Base-by-base conservation (phyloP, 2,329 filamentous ascomycete genomes). In the Sarocladium kiliense region DNA sequence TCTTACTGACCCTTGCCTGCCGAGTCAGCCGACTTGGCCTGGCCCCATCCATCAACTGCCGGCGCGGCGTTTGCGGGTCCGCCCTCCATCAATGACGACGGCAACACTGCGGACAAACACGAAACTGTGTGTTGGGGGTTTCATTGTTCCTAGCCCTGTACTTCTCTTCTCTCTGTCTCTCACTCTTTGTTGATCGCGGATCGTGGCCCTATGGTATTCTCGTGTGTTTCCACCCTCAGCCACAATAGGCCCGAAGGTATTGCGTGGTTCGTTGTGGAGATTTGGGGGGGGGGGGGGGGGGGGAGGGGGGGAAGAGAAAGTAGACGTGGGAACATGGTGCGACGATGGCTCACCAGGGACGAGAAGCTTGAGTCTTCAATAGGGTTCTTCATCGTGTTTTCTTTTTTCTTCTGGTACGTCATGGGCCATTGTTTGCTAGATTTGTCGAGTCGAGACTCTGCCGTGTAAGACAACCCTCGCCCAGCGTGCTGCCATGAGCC, bases 21-120 rank as follows among this genome's bases (percentile, higher is more conserved):
- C 47, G 47, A 51, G 30, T 34, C 26, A 51, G 47, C 47, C 47
- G 47, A 34, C 47, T 49, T 49, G 44, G 44, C 42, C 26, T 21
- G 6, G 11, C 23, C 6, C n/a, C 36, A n/a, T 39, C n/a, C n/a
- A n/a, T 25, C 23, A 49, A 49, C 25, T 49, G 44, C 44, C 44
- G 44, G 25, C 26, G 25, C 41, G n/a, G 36, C 41, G 41, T 9
- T 44, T 44, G 41, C 21, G 41, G 41, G 7, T 9, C 41, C 21
- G 18, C 21, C 6, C 36, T 39, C 11, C n/a, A 6, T 19, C 36
- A 39, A 9, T 18, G 7, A 30, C 27, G 44, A 47, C 44, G 44
- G 25, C 44, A 44, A 9, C 18, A 44, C 41, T 44, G 21, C 7
- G 41, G 41, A 16, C 41, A 44, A 44, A 44, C 41, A 25, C 18